phyloP scores from a whole-genome alignment of 805 yeast genomes.

The Candida sakaeoensis region DNA sequence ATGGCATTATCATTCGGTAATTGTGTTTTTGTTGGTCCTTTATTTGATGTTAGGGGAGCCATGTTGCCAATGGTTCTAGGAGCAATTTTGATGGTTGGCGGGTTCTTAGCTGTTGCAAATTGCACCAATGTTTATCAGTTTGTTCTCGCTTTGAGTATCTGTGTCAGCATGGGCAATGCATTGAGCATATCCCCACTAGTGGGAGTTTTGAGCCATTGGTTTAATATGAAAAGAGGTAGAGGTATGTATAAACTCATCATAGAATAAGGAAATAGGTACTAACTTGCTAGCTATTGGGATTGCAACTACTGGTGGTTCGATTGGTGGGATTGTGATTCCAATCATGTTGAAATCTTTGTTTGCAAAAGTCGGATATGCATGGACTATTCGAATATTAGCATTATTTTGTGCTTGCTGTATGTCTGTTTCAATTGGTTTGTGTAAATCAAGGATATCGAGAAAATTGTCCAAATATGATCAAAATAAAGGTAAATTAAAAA shows the following conservation, averaged over 20 bases:
- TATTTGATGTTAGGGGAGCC: conserved; percentile 63
- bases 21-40: conserved; percentile 47
- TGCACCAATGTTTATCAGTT: conserved; percentile 55
- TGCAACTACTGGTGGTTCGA: conserved; percentile 63
- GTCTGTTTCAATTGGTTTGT: conserved; percentile 21
- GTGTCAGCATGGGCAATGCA: conserved; percentile 57
- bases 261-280: conserved; percentile 1
- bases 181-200: conserved; percentile 57
- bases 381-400: conserved; percentile 54
- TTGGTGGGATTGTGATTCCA: conserved; percentile 65
- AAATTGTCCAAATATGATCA: neutral
- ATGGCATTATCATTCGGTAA: conserved; percentile 25
- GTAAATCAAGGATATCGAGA: conserved; percentile 23
- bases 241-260: conserved; percentile 16
- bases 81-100: conserved; percentile 39
- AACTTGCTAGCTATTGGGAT: conserved; percentile 40
- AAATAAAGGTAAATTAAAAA: conserved; percentile 7
- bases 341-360: conserved; percentile 46
- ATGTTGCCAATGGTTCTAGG: conserved; percentile 44
- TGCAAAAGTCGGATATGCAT: conserved; percentile 49
- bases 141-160: conserved; percentile 42
- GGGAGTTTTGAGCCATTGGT: conserved; percentile 66
- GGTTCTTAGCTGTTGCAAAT: conserved; percentile 53
- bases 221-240: conserved; percentile 51
- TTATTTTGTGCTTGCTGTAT: conserved; percentile 27